Base-by-base conservation (phyloP, 1,284 basidiomycete species). In the Rhodotorula sp. region DNA sequence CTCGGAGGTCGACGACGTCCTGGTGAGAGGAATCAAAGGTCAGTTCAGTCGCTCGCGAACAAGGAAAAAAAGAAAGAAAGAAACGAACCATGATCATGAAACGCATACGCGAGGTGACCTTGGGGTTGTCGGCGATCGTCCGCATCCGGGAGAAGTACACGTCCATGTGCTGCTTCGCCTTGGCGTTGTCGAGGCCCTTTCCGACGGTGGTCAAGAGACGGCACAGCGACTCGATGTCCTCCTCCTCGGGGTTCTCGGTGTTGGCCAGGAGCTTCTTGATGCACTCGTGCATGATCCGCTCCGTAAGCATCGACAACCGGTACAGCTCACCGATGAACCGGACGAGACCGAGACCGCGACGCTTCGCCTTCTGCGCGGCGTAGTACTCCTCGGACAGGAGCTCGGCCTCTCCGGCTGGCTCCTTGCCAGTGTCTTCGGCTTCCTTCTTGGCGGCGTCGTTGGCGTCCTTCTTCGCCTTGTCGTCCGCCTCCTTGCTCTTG, bases 251-350 rank as follows among this genome's bases (percentile, higher is more conserved):
- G 79, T 92, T 91, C 72, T 92, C 89, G 70, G 95, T 90, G 80
- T 97, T 97, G 74, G 89, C 87, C 39, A 98, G 86, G 12, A 98
- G 87, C 83, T 94, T 93, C 86, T 94, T 92, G 81, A 98, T 89
- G 85, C 95, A 98, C 80, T 93, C 89, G 83, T 94, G 91, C 90
- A 99, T 97, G 83, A 96, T 95, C 76, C 91, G 88, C 83, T 93
- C 91, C 59, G 91, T 93, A 67, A 97, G 85, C 92, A 97, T 96
- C 82, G 90, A 90, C 52, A 97, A 85, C 85, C 97, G 97, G 90
- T 94, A 98, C 69, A 98, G 85, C 84, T 98, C 95, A 79, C 96
- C 95, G 76, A 98, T 97, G 84, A 99, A 97, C 81, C 92, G 92
- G 82, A 98, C 92, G 73, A 98, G 87, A 86, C 96, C 96, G 34